phyloP scores from a whole-genome alignment of 2,329 filamentous ascomycete genomes.

The Allantophomopsis lycopodina region DNA sequence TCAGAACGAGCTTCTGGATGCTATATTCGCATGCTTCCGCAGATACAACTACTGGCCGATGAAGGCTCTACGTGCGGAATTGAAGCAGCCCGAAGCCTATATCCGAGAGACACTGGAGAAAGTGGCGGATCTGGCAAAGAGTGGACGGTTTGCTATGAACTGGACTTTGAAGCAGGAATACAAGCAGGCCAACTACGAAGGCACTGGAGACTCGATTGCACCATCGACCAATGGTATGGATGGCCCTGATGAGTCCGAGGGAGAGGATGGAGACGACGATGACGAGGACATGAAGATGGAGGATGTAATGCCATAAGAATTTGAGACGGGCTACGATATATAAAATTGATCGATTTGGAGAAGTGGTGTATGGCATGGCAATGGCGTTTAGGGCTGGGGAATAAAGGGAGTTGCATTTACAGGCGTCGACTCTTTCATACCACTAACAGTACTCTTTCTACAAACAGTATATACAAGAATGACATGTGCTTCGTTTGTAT shows the following conservation, averaged over 20 bases:
- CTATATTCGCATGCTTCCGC: constrained; percentile 72
- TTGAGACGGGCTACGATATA: too few species aligned
- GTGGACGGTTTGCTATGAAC: constrained; percentile 71
- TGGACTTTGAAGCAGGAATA: constrained; percentile 72
- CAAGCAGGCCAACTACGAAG: constrained; percentile 35
- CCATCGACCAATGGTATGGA: constrained; percentile 24
- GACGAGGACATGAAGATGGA: constrained; percentile 65
- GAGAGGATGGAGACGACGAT: constrained; percentile 44
- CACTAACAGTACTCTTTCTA: too few species aligned
- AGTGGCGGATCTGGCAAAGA: constrained; percentile 70
- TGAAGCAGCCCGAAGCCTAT: constrained; percentile 86
- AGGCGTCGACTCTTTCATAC: too few species aligned
- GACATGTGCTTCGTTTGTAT: too few species aligned
- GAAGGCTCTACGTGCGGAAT: constrained; percentile 62
- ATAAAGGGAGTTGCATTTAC: too few species aligned
- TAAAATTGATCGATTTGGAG: too few species aligned
- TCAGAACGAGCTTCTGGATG: constrained; percentile 75
- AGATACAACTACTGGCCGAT: constrained; percentile 90
- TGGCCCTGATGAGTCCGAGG: constrained; percentile 28
- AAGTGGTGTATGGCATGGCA: too few species aligned
- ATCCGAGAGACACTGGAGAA: constrained; percentile 74
- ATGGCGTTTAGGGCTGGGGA: too few species aligned
- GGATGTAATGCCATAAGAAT: constrained; percentile 38
- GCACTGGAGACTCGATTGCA: constrained; percentile 34
- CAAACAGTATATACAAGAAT: too few species aligned